Percentiles rank a stretch among this genome's conserved stretches.
phyloP scores from a whole-genome alignment of 2,329 filamentous ascomycete species.

The Alternaria brassicae region DNA sequence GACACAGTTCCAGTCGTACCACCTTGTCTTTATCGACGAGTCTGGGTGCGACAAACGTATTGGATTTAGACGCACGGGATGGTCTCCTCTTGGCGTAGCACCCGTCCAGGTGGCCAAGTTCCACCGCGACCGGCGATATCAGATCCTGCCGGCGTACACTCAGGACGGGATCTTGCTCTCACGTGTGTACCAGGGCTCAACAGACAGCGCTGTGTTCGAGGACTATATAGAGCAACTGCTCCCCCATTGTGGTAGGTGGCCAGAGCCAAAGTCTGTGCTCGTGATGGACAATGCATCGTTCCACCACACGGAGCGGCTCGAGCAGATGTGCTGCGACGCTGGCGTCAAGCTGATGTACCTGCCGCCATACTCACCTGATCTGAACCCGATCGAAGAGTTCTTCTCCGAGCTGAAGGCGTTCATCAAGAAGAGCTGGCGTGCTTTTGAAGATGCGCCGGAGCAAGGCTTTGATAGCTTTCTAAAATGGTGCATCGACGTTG shows the following conservation, averaged over 20 bases:
- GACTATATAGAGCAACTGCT: constrained; percentile 22
- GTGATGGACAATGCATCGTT: constrained; percentile 23
- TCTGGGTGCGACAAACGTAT: constrained; percentile 49
- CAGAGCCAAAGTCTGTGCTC: constrained; percentile 16
- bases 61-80: constrained; percentile 45
- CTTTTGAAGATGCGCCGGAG: constrained; percentile 12
- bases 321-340: constrained; percentile 39
- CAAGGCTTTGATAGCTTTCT: constrained; percentile 34
- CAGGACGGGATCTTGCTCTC: neutral
- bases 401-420: constrained; percentile 49
- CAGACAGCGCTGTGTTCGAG: constrained; percentile 16
- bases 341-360: constrained; percentile 46
- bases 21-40: constrained; percentile 50
- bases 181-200: constrained; percentile 12
- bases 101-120: constrained; percentile 29
- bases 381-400: constrained; percentile 51
- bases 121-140: constrained; percentile 14
- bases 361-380: constrained; percentile 47
- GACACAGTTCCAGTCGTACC: constrained; percentile 42
- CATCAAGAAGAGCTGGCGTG: constrained; percentile 31
- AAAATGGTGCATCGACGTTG: constrained; percentile 37
- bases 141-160: constrained; percentile 11
- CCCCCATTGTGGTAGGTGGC: constrained; percentile 9
- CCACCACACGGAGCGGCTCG: constrained; percentile 29
- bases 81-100: constrained; percentile 34